Percentiles rank a stretch among this genome's conserved stretches.
Evolutionary conservation across 2,329 filamentous ascomycete species (phyloP).

Genomic region (Bisporella sp.): DNA sequence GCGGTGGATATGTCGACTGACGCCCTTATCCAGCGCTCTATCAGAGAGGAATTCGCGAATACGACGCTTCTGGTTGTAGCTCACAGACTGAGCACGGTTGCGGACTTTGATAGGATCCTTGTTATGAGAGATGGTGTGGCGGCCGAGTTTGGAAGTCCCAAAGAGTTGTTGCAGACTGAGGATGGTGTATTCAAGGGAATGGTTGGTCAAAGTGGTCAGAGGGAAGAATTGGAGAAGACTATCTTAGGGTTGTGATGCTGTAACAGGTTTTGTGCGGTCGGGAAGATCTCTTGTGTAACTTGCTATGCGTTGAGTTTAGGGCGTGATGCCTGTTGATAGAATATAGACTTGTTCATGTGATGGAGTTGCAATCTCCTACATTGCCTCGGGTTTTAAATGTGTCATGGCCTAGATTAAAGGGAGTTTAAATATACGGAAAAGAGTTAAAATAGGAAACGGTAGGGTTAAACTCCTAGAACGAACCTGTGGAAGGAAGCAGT

Average conservation of each 20-base stretch:
- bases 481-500: too few relatives aligned
- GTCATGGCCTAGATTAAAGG: too few relatives aligned
- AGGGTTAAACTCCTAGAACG: too few relatives aligned
- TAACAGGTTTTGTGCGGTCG: too few relatives aligned
- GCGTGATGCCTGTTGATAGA: too few relatives aligned
- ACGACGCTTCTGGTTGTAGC: conserved; percentile 67
- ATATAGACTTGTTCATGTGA: too few relatives aligned
- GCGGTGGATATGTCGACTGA: conserved; percentile 73
- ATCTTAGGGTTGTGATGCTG: conserved; percentile 2
- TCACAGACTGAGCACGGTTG: conserved; percentile 67
- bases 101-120: conserved; percentile 68
- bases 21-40: conserved; percentile 62
- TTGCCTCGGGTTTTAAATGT: too few relatives aligned
- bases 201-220: conserved; percentile 26
- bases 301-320: too few relatives aligned
- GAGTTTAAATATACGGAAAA: too few relatives aligned
- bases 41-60: conserved; percentile 62
- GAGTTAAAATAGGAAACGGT: too few relatives aligned
- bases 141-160: conserved; percentile 59
- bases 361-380: too few relatives aligned
- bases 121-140: conserved; percentile 62
- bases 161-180: conserved; percentile 36
- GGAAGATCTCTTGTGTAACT: too few relatives aligned
- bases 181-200: conserved; percentile 14
- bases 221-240: conserved; percentile 15